Percentiles rank a stretch among this genome's conserved stretches.
Evolutionary conservation across 768 basidiomycete species (phyloP).

Genomic region (Infundibulicybe gibba): DNA sequence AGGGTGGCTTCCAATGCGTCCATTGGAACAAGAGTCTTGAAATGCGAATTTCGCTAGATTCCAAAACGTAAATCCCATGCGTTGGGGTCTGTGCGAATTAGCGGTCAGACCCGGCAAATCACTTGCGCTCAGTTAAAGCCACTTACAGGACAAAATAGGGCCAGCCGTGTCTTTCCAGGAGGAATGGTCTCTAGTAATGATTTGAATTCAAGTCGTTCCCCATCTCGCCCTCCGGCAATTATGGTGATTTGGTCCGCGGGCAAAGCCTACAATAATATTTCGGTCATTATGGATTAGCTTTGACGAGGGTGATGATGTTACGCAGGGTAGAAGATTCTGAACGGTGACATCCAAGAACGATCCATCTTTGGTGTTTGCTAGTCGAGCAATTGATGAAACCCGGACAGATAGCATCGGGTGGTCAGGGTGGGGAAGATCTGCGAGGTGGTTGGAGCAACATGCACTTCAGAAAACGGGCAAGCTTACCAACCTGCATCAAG

Average conservation of each 20-base stretch:
- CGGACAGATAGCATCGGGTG: constrained; percentile 65
- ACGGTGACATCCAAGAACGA: constrained; percentile 57
- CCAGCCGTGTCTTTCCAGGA: constrained; percentile 56
- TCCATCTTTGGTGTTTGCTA: constrained; percentile 64
- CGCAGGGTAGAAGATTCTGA: constrained; percentile 71
- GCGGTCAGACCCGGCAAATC: background rate
- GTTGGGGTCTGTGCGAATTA: constrained; percentile 53
- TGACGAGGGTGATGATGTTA: constrained; percentile 28
- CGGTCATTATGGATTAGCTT: too few relatives aligned
- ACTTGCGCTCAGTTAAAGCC: background rate
- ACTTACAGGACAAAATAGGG: constrained; percentile 72
- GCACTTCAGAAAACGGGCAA: background rate
- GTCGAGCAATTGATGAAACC: constrained; percentile 40
- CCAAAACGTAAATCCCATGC: constrained; percentile 64
- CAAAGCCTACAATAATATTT: constrained; percentile 41
- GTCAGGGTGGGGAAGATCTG: constrained; percentile 66
- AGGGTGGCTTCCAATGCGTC: constrained; percentile 39
- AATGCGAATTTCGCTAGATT: constrained; percentile 63
- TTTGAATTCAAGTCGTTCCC: constrained; percentile 57
- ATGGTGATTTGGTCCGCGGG: constrained; percentile 60
- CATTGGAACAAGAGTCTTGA: constrained; percentile 67
- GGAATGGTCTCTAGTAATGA: constrained; percentile 36
- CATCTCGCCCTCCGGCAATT: constrained; percentile 58
- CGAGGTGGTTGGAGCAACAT: constrained; percentile 2
- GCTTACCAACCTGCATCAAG: constrained; percentile 49